Base-by-base conservation (phyloP, 1,284 basidiomycete species). In the Ustilago hordei region DNA sequence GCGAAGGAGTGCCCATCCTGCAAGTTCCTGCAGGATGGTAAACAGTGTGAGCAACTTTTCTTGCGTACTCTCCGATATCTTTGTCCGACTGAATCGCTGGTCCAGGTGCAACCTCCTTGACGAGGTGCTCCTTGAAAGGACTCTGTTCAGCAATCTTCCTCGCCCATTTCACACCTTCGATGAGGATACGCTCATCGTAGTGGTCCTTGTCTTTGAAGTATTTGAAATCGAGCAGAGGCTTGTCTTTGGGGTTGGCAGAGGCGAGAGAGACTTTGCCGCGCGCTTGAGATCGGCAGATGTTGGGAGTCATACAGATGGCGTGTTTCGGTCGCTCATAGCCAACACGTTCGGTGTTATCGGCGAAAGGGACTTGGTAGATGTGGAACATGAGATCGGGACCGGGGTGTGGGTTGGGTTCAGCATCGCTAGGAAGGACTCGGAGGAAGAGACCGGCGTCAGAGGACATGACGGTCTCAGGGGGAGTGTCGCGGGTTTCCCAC, bases 121-220 rank as follows among this genome's bases (percentile, higher is more conserved):
- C 68, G 4, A 86, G 70, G 61, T 86, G 85, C 59, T 82, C 66
- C 48, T 81, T 80, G 79, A 89, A 87, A 0, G 89, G 89, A 50
- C 87, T 86, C 8, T 86, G 86, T 13, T 88, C 66, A 0, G 86
- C 84, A 43, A 91, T 84, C 52, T 84, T 86, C 19, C 89, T 82
- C 4, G 87, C 86, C 70, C 88, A 89, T 73, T 91, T 91, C 73
- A 90, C 83, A 28, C 87, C 87, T 75, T 90, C 89, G 28, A 90
- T 84, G 58, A 90, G 79, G 12, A 89, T 79, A 38, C 85, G 76
- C 80, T 84, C 81, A 85, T 90, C 89, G 77, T 89, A 87, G 59
- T 87, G 84, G 48, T 89, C 84, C 55, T 88, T 62, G 60, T 87
- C 86, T 57, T 85, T 88, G 78, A 90, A 89, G 80, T 89, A 89